phyloP scores from a whole-genome alignment of 495 filamentous ascomycete species.

The Penicillium ucsense region DNA sequence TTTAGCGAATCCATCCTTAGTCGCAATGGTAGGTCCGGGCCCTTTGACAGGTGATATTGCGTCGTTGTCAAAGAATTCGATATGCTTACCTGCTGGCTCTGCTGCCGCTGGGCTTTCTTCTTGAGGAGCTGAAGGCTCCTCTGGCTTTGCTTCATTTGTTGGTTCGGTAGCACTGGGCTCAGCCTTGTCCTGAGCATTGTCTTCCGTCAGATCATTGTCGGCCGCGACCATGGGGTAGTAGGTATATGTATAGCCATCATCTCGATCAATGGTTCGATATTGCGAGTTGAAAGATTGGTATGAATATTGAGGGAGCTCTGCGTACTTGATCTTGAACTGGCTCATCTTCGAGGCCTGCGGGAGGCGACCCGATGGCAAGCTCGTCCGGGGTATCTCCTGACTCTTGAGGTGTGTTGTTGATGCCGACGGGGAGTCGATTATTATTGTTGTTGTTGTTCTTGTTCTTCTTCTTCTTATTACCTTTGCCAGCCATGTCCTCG shows the following conservation, averaged over 20 bases:
- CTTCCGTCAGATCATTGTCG: conserved; percentile 28
- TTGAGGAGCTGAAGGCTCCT: conserved; percentile 10
- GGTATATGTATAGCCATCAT: conserved; percentile 19
- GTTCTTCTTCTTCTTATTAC: conserved; percentile 26
- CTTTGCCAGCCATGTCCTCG: conserved; percentile 28
- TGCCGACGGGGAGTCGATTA: conserved; percentile 20
- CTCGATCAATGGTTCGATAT: conserved; percentile 33
- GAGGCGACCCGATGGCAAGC: conserved; percentile 18
- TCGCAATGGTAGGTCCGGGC: background rate
- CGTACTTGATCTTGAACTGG: conserved; percentile 30
- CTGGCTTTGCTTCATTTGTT: conserved; percentile 11
- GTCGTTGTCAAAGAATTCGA: background rate
- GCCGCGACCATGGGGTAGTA: conserved; percentile 27
- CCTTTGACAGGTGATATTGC: background rate
- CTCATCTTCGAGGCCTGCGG: conserved; percentile 27
- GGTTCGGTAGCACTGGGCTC: conserved; percentile 16
- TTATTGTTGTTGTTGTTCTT: conserved; percentile 25
- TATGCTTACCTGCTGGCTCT: conserved; percentile 23
- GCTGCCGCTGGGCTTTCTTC: conserved; percentile 15
- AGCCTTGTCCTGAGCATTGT: conserved; percentile 32
- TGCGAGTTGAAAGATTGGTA: conserved; percentile 30
- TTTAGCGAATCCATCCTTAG: conserved; percentile 7
- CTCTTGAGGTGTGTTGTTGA: conserved; percentile 18
- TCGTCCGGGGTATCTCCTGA: conserved; percentile 9
- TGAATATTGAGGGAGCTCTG: conserved; percentile 28